Evolutionary conservation across 176 grass and related monocot genomes (phyloP).

Genomic region (Hyparrhenia diplandra): DNA sequence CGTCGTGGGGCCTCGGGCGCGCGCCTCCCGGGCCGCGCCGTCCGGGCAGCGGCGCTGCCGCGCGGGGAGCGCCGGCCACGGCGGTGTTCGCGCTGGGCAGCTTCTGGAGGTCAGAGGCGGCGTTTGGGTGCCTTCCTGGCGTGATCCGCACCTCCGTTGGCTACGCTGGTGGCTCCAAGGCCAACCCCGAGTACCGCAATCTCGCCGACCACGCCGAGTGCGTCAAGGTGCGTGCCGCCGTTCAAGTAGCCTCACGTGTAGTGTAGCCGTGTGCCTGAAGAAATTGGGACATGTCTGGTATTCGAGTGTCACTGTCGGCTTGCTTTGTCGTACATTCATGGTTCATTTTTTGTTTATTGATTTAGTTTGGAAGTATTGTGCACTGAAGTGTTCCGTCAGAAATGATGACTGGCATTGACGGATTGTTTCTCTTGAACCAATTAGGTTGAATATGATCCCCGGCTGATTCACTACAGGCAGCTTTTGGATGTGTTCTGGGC

Average conservation of each 20-base stretch:
- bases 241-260: not conserved
- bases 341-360: not conserved
- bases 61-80: slow-evolving; percentile 13
- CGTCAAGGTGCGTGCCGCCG: slow-evolving; percentile 54
- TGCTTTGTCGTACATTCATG: not conserved
- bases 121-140: slow-evolving; percentile 70
- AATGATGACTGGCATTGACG: not conserved
- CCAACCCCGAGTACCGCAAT: slow-evolving; percentile 73
- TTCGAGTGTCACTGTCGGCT: not conserved
- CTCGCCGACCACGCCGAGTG: slow-evolving; percentile 90
- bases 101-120: slow-evolving; percentile 86
- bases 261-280: slow-evolving; percentile 1
- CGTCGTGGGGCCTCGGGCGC: not conserved
- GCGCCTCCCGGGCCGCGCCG: slow-evolving; percentile 13
- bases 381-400: not conserved
- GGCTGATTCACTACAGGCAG: slow-evolving; percentile 72
- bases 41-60: not conserved
- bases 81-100: slow-evolving; percentile 86
- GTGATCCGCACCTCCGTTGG: slow-evolving; percentile 86
- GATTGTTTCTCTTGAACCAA: not conserved
- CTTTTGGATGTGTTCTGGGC: slow-evolving; percentile 89
- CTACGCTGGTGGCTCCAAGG: slow-evolving; percentile 75
- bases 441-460: slow-evolving; percentile 76
- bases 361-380: not conserved
- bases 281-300: not conserved